A percentile compares a stretch with the other conserved stretches of the same genome.
Conservation (phyloP, 2,329 filamentous ascomycete species). For the Parasarocladium wereldwijsianum region DNA sequence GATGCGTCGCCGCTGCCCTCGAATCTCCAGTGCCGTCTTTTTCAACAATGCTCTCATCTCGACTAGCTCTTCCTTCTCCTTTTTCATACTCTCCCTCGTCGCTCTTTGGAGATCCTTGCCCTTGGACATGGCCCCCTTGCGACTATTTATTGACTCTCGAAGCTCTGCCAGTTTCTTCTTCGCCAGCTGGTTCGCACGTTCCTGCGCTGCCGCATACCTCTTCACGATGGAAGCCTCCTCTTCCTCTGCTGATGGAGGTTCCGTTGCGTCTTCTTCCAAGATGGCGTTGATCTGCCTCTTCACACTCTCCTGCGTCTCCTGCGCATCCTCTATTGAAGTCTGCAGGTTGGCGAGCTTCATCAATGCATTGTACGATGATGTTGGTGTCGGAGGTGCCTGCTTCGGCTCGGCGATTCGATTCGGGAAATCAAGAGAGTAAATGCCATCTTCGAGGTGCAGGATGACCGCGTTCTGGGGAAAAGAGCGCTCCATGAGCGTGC, state of each 20-base stretch:
- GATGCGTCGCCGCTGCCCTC: conserved; percentile 75
- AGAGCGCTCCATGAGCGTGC: conserved; percentile 52
- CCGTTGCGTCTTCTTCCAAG: conserved; percentile 24
- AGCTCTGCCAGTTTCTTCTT: conserved; percentile 53
- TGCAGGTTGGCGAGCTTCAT: conserved; percentile 83
- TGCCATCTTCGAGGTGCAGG: conserved; percentile 73
- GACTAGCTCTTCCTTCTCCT: conserved; percentile 43
- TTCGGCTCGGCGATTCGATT: conserved; percentile 33
- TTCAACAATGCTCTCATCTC: conserved; percentile 39
- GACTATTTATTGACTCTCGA: conserved; percentile 45
- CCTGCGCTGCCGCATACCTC: conserved; percentile 46
- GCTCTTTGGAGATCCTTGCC: conserved; percentile 46
- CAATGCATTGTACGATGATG: conserved; percentile 73
- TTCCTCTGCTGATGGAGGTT: conserved; percentile 30
- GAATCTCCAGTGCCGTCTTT: conserved; percentile 49
- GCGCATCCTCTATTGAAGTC: conserved; percentile 78
- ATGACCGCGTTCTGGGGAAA: conserved; percentile 72
- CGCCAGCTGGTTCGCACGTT: conserved; percentile 47
- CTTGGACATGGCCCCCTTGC: conserved; percentile 51
- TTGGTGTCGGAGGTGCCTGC: conserved; percentile 34
- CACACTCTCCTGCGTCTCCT: conserved; percentile 60
- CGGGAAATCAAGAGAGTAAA: conserved; percentile 67
- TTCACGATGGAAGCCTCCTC: conserved; percentile 32
- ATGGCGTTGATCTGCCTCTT: conserved; percentile 62
- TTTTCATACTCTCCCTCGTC: conserved; percentile 44